phyloP scores from a whole-genome alignment of 2,329 filamentous ascomycete genomes.

The Xylariales sp. region DNA sequence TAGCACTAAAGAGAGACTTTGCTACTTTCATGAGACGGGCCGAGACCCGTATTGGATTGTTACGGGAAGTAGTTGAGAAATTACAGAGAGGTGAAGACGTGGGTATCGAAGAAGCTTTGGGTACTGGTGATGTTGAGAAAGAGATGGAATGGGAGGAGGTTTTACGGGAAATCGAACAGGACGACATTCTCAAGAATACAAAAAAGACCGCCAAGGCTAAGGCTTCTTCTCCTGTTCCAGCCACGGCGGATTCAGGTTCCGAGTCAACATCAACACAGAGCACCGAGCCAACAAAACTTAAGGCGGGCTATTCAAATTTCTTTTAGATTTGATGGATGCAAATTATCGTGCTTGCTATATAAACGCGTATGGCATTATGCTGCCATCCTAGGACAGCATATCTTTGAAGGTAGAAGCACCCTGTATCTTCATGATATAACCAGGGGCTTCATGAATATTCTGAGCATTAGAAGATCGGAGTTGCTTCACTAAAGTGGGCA shows the following conservation, averaged over 20 bases:
- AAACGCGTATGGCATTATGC: not conserved
- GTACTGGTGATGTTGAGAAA: conserved; percentile 77
- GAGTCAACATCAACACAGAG: conserved; percentile 37
- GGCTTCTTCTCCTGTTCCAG: conserved; percentile 41
- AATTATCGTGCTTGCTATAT: conserved; percentile 33
- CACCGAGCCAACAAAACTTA: conserved; percentile 42
- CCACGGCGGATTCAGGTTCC: conserved; percentile 45
- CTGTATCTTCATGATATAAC: conserved; percentile 44
- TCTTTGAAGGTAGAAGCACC: conserved; percentile 64
- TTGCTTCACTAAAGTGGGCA: conserved; percentile 67
- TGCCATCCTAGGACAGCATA: conserved; percentile 63
- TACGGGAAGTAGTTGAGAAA: conserved; percentile 80
- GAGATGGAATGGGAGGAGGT: conserved; percentile 92
- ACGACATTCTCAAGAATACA: conserved; percentile 64
- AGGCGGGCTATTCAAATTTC: conserved; percentile 58
- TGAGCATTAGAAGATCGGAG: conserved; percentile 52
- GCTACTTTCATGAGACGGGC: conserved; percentile 78
- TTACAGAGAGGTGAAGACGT: conserved; percentile 80
- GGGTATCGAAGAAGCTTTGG: conserved; percentile 84
- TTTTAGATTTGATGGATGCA: conserved; percentile 55
- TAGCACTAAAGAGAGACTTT: conserved; percentile 81
- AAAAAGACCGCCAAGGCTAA: conserved; percentile 58
- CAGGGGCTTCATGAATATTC: conserved; percentile 34
- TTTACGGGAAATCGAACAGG: conserved; percentile 73
- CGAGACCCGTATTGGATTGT: conserved; percentile 79